Conservation (phyloP, 2,329 filamentous ascomycete species). For the Pseudogymnoascus sp. region DNA sequence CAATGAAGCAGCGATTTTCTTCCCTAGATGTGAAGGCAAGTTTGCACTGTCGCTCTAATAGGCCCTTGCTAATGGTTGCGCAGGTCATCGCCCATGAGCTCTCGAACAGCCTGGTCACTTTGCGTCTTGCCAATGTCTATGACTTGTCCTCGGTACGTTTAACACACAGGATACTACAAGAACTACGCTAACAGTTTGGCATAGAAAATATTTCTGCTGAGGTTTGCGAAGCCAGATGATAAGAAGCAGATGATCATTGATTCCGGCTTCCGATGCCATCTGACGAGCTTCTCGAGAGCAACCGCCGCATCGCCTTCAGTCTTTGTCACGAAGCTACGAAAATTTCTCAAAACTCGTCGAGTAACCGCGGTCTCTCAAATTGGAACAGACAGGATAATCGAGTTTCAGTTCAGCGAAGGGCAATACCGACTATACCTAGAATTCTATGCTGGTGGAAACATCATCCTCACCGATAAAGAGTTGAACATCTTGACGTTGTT, state of each 20-base stretch:
- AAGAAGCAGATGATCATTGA: slow-evolving; percentile 90
- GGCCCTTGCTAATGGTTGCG: background rate
- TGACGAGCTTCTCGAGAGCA: slow-evolving; percentile 83
- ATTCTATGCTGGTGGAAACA: slow-evolving; percentile 93
- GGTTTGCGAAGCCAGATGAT: slow-evolving; percentile 83
- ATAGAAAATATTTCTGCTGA: slow-evolving; percentile 84
- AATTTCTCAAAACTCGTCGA: slow-evolving; percentile 78
- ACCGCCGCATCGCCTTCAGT: slow-evolving; percentile 76
- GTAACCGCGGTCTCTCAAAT: slow-evolving; percentile 78
- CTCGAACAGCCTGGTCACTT: slow-evolving; percentile 62
- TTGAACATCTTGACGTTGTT: slow-evolving; percentile 75
- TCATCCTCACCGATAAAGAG: slow-evolving; percentile 82
- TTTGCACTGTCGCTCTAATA: background rate
- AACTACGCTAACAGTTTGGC: slow-evolving; percentile 15
- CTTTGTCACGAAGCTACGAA: slow-evolving; percentile 80
- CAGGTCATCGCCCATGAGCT: slow-evolving; percentile 95
- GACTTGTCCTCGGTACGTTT: slow-evolving; percentile 71
- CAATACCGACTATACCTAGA: slow-evolving; percentile 82
- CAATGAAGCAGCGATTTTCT: slow-evolving; percentile 74
- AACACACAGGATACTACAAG: background rate
- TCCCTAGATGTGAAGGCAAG: slow-evolving; percentile 68
- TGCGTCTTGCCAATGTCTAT: slow-evolving; percentile 90
- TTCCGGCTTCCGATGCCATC: slow-evolving; percentile 90
- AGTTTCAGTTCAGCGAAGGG: slow-evolving; percentile 89
- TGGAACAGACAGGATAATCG: slow-evolving; percentile 87